phyloP scores from a whole-genome alignment of 106 monocot species.

The Hemerocallis citrina region DNA sequence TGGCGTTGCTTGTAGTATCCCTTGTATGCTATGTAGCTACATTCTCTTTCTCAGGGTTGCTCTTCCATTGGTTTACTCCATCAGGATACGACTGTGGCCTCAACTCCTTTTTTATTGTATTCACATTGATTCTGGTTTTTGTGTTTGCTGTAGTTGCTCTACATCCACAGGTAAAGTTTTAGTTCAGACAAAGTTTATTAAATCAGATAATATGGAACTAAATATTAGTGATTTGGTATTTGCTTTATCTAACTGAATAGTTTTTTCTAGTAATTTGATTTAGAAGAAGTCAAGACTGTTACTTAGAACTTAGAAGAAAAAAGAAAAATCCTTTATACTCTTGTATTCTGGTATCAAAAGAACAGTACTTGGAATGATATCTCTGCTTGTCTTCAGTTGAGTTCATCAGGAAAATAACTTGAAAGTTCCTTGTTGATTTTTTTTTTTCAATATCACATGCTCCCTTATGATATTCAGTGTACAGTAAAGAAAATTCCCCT shows the following conservation, averaged over 20 bases:
- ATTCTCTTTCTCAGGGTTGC: constrained; percentile 82
- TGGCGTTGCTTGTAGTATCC: constrained; percentile 82
- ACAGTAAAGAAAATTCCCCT: too few relatives aligned
- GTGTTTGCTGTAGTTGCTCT: constrained; percentile 78
- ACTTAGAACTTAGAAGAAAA: too few relatives aligned
- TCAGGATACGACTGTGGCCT: constrained; percentile 95
- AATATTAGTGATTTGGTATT: too few relatives aligned
- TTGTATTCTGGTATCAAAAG: background rate
- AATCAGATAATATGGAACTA: too few relatives aligned
- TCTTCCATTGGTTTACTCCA: constrained; percentile 97
- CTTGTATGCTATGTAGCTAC: constrained; percentile 82
- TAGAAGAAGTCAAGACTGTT: background rate
- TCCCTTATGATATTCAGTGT: too few relatives aligned
- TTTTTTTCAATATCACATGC: too few relatives aligned
- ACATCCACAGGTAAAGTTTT: constrained; percentile 70
- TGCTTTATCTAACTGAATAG: background rate
- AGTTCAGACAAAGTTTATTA: background rate
- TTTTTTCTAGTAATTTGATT: background rate
- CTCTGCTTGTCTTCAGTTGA: background rate
- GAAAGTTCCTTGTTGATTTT: too few relatives aligned
- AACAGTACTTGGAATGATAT: background rate
- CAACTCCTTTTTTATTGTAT: constrained; percentile 83
- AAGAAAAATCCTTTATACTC: background rate
- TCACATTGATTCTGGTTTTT: constrained; percentile 81
- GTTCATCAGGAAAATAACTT: too few relatives aligned